These are phyloP conservation scores for Colletotrichum agaves DNA, from an alignment of 2,329 filamentous ascomycete species.

Conservation along the genomic window DNA sequence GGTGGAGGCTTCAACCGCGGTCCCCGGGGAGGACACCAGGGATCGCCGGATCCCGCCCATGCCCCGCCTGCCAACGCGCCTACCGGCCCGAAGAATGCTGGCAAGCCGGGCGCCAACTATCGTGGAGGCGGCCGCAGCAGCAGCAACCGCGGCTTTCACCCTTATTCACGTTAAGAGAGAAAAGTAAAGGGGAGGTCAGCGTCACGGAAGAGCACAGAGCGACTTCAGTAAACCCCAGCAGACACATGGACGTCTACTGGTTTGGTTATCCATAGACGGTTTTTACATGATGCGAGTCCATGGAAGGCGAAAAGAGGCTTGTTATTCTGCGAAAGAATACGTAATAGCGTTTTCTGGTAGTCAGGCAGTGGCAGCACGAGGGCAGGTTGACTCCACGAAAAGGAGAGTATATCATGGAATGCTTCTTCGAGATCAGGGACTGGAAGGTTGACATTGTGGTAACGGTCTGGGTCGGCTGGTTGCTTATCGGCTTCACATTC, in stretches of 20 bases:
- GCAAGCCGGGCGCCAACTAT: conserved; percentile 91
- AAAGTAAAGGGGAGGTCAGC: not conserved
- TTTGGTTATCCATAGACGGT: not conserved
- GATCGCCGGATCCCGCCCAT: conserved; percentile 56
- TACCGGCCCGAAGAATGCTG: conserved; percentile 95
- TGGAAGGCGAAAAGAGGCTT: not conserved
- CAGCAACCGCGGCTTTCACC: conserved; percentile 80
- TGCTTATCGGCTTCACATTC: not conserved
- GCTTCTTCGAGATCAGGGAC: not conserved
- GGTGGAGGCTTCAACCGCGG: conserved; percentile 49
- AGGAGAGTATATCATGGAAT: not conserved
- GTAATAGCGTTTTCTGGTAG: not conserved
- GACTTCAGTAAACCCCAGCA: not conserved
- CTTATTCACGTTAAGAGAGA: conserved; percentile 63
- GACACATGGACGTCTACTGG: not conserved
- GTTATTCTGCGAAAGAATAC: not conserved
- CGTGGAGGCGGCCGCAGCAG: conserved; percentile 87
- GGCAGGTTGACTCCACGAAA: not conserved
- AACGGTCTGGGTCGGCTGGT: conserved; percentile 6
- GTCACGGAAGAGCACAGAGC: not conserved
- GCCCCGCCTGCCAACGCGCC: conserved; percentile 72
- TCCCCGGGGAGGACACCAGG: conserved; percentile 51
- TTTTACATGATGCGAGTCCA: not conserved
- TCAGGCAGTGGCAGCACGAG: not conserved
- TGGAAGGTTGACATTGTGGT: not conserved